Percentiles rank a stretch among this genome's conserved stretches.
phyloP scores from a whole-genome alignment of 352 stramenopile genomes.

The Phytophthora multivora region DNA sequence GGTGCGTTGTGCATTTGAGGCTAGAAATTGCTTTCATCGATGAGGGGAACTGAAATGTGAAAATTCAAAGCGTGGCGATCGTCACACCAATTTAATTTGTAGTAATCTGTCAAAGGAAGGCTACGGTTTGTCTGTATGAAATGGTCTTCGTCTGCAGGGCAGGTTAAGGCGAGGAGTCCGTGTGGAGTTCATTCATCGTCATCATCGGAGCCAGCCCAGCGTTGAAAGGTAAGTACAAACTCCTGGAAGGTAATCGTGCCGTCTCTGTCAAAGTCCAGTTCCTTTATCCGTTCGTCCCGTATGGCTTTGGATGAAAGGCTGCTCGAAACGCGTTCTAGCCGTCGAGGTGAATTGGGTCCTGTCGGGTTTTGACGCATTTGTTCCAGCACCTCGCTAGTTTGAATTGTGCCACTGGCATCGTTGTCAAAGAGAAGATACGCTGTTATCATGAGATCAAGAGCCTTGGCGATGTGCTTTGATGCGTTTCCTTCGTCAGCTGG shows the following conservation, averaged over 20 bases:
- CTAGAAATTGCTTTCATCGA: constrained; percentile 12
- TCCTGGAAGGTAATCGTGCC: constrained; percentile 91
- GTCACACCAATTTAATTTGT: constrained; percentile 27
- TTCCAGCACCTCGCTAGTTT: constrained; percentile 70
- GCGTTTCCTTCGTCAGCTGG: constrained; percentile 35
- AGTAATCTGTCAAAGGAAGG: neutral
- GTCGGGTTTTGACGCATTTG: constrained; percentile 67
- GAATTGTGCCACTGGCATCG: constrained; percentile 81
- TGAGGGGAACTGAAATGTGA: constrained; percentile 5
- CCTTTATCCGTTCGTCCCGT: constrained; percentile 81
- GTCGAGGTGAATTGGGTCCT: constrained; percentile 25
- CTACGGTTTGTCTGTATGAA: constrained; percentile 9
- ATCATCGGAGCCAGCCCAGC: constrained; percentile 77
- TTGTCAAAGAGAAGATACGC: constrained; percentile 88
- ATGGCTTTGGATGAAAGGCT: constrained; percentile 65
- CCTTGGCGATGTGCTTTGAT: constrained; percentile 65
- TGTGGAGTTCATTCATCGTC: constrained; percentile 19
- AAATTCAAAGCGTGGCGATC: constrained; percentile 27
- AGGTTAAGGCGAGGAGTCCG: neutral
- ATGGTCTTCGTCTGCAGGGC: constrained; percentile 3
- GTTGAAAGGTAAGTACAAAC: constrained; percentile 89
- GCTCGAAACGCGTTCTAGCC: constrained; percentile 59
- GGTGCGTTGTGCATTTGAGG: constrained; percentile 20
- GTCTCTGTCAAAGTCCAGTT: constrained; percentile 88
- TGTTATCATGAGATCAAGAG: constrained; percentile 82